Base-by-base conservation (phyloP, 2,329 filamentous ascomycete genomes). In the Ophiostoma fasciatum region DNA sequence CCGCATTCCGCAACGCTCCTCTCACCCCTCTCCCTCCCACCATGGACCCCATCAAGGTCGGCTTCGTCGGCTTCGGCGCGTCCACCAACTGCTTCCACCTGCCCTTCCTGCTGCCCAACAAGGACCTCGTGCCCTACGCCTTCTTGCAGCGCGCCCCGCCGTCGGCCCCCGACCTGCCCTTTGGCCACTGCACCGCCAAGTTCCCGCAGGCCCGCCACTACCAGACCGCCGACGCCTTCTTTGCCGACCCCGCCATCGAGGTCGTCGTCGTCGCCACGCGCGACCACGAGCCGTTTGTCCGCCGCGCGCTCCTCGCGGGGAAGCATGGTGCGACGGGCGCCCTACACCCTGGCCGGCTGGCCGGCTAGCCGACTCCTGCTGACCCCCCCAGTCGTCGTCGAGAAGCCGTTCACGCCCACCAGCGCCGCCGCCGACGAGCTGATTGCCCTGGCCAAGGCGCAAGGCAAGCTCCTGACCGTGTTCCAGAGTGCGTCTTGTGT, bases 351-450 rank as follows among this genome's bases (percentile, higher is more conserved):
- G n/a, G n/a, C n/a, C n/a, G n/a, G n/a, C n/a, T n/a, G n/a, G n/a
- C n/a, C n/a, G n/a, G n/a, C n/a, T n/a, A n/a, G n/a, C n/a, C n/a
- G n/a, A n/a, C n/a, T n/a, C n/a, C n/a, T n/a, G n/a, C n/a, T n/a
- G n/a, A n/a, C n/a, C n/a, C n/a, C n/a, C n/a, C n/a, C n/a, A 61
- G 73, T 77, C 11, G 59, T 79, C 11, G 71, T 73, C 40, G 74
- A 80, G 51, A 79, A 79, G 52, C 74, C 74, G 0, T 78, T 79
- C 49, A 71, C 71, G 2, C 65, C 67, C 8, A 74, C 72, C 2
- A 60, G 62, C 4, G 55, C 61, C 31, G 70, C 77, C 48, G 74
- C 72, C 7, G 59, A 66, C 25, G 59, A 67, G 35, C 59, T 79
- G 6, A 63, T 67, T 22, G 47, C 54, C 1, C 51, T 69, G 17